Evolutionary conservation across 2,329 filamentous ascomycete genomes (phyloP).

Genomic region (Huntiella abstrusa): DNA sequence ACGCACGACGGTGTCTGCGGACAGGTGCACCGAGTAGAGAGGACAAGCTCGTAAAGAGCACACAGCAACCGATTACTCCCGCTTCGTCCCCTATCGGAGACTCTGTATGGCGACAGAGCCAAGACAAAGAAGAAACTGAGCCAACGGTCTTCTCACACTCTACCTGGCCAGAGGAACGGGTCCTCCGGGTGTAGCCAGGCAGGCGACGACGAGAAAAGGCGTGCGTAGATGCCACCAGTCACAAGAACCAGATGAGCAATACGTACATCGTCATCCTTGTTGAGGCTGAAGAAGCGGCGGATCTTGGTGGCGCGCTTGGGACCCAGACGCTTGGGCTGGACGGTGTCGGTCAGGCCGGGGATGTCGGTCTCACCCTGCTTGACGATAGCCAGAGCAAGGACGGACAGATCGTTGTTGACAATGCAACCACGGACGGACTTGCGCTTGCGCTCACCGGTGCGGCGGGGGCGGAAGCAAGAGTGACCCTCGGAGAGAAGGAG

Average conservation of each 20-base stretch:
- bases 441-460: conserved; percentile 96
- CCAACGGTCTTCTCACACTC: conserved; percentile 35
- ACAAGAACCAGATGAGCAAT: conserved; percentile 23
- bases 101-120: not conserved
- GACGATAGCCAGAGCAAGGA: conserved; percentile 85
- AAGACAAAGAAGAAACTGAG: conserved; percentile 9
- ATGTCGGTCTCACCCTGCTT: conserved; percentile 95
- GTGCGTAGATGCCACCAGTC: conserved; percentile 13
- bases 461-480: conserved; percentile 98
- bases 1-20: not conserved
- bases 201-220: conserved; percentile 49
- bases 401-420: conserved; percentile 84
- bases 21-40: conserved; percentile 6
- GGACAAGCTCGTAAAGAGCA: conserved; percentile 9
- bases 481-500: conserved; percentile 91
- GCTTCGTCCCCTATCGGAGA: not conserved
- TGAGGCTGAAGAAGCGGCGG: conserved; percentile 97
- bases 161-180: conserved; percentile 27
- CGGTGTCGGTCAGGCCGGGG: conserved; percentile 89
- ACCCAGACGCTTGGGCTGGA: conserved; percentile 97
- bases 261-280: conserved; percentile 99
- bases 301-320: conserved; percentile 99
- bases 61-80: conserved; percentile 9
- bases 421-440: conserved; percentile 99
- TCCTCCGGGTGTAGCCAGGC: conserved; percentile 32